These are phyloP conservation scores for Rhododendron molle DNA, from an alignment of 148 eudicot species.

Conservation along the genomic window DNA sequence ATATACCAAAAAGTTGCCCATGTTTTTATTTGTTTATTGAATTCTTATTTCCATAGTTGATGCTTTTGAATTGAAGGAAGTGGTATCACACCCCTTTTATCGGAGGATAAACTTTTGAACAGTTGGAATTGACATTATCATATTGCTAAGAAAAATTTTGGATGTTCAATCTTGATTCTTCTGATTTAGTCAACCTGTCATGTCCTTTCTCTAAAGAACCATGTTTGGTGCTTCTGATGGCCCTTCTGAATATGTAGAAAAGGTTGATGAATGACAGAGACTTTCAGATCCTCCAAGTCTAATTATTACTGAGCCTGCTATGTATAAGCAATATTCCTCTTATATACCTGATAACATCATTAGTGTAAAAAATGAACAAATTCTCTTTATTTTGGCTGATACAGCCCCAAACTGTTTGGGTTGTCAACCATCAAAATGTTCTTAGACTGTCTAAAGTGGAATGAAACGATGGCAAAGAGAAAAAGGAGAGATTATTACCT, in stretches of 20 bases:
- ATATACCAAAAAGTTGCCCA: neutral
- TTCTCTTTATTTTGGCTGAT: neutral
- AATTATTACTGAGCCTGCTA: neutral
- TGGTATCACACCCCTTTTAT: neutral
- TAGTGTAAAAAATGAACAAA: neutral
- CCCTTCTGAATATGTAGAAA: neutral
- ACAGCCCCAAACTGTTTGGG: no score
- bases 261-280: neutral
- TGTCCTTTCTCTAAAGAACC: neutral
- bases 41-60: neutral
- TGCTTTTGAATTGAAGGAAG: neutral
- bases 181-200: neutral
- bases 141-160: neutral
- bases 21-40: neutral
- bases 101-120: neutral
- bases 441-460: neutral
- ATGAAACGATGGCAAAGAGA: neutral
- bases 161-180: neutral
- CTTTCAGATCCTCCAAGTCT: neutral
- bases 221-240: neutral
- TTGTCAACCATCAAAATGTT: neutral
- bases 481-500: neutral
- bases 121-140: neutral
- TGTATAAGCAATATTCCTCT: neutral
- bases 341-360: neutral